Base-by-base conservation (phyloP, 306 rosid species). In the Lagenaria siceraria region DNA sequence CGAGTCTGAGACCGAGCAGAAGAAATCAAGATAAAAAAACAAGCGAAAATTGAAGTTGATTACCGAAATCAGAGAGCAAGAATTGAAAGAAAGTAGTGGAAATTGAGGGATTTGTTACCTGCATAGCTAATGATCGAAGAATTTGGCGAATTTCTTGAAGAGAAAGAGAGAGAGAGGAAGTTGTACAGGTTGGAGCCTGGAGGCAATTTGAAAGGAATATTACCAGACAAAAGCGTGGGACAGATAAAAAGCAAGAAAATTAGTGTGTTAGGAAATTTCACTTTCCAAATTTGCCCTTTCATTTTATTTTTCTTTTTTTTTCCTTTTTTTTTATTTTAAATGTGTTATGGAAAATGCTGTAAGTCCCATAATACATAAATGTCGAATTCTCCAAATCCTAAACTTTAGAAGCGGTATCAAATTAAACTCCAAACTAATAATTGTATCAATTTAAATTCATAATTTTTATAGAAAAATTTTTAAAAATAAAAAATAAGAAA, bases 1-100 rank as follows among this genome's bases (percentile, higher is more conserved):
- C 96, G 88, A n/a, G 92, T 91, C 97, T 89, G 86, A 61, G 74
- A 72, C 77, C 63, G 31, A 61, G 4, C 7, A 29, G 58, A 35
- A 9, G 24, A 80, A 79, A 55, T 11, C 56, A 14, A 79, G 46
- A 74, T 21, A 3, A 76, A 56, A n/a, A 49, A 15, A 3, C 52
- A 52, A 43, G 13, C 21, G 53, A 69, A 69, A 46, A 17, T 9
- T 33, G 49, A 75, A 19, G 18, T 9, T 52, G 78, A 54, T 54
- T 15, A 18, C 7, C 0, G 21, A 43, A 70, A 70, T 42, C 56
- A 43, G 56, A 48, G 54, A 71, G 40, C 14, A 42, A 3, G 46
- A 70, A 3, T 36, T 4, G 35, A 69, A 42, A 15, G 0, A 24
- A 0, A 43, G n/a, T 21, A 69, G 12, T 11, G 35, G 12, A 24